Conservation (phyloP, 805 yeast genomes). For the Candida takata region DNA sequence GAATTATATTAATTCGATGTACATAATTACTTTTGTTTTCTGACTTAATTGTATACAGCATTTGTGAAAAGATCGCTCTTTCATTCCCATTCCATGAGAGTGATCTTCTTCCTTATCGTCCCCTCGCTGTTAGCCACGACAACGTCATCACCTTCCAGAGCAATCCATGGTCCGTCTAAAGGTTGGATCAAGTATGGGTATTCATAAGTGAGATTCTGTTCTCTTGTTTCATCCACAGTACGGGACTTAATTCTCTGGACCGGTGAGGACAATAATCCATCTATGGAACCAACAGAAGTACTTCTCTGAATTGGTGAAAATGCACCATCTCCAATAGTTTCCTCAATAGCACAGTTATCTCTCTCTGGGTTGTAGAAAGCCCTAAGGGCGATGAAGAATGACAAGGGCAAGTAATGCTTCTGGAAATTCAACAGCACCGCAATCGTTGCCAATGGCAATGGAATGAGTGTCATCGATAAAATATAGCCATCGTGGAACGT, state of each 20-base stretch:
- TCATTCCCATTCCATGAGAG: slow-evolving; percentile 38
- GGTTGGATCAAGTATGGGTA: slow-evolving; percentile 66
- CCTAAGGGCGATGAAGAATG: slow-evolving; percentile 79
- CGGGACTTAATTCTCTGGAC: slow-evolving; percentile 25
- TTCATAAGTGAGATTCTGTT: slow-evolving; percentile 54
- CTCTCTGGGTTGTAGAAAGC: slow-evolving; percentile 52
- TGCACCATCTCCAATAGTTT: slow-evolving; percentile 18
- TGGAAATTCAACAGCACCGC: slow-evolving; percentile 75
- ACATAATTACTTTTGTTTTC: too few relatives aligned
- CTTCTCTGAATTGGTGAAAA: slow-evolving; percentile 9
- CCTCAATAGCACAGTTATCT: slow-evolving; percentile 19
- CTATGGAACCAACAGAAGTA: background rate
- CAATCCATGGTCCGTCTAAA: slow-evolving; percentile 81
- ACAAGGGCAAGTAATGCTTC: slow-evolving; percentile 70
- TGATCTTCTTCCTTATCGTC: slow-evolving; percentile 29
- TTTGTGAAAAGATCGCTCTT: too few relatives aligned
- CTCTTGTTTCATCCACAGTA: slow-evolving; percentile 77
- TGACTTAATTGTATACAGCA: too few relatives aligned
- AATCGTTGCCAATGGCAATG: slow-evolving; percentile 66
- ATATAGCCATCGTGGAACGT: slow-evolving; percentile 71
- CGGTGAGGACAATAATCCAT: slow-evolving; percentile 1
- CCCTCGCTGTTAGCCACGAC: slow-evolving; percentile 40
- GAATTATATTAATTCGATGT: background rate
- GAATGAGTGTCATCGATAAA: slow-evolving; percentile 63
- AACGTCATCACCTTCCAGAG: slow-evolving; percentile 49